Evolutionary conservation across 345 rosid species (phyloP), one percentile per base, ranked within the genome.

Genomic region (Theobroma cacao): DNA sequence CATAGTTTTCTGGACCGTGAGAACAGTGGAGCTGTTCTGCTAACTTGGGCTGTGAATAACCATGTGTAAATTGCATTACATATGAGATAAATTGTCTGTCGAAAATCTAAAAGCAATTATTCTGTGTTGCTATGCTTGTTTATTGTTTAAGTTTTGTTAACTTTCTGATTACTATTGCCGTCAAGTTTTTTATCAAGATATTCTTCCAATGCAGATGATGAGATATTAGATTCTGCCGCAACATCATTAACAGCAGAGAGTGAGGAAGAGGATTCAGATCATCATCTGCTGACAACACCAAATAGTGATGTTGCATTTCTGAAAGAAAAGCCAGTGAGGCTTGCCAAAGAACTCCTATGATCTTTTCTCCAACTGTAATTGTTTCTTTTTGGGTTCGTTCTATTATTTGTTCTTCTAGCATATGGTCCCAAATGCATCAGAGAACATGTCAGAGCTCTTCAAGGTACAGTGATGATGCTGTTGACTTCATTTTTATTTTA

Each of bases 201-300:
- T 26, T 72, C 31, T 59, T 59, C 71, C 34, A 81, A 58, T 75
- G 82, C 74, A 80, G 87, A 86, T 74, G 91, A 88, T 63, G 99
- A 89, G 40, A 85, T 81, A 59, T 84, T 87, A 58, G 90, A 79
- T 61, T 94, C 99, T n/a, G 77, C 75, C 78, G 85, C 77, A 66
- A 91, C 97, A 40, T 90, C 91, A 45, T 74, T 78, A 34, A 74
- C 91, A 53, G 81, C 26, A n/a, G 91, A 83, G 53, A 90, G 92
- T n/a, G 95, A 88, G 78, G 97, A 83, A 79, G 95, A 88, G 83
- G 93, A 83, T 71, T 80, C 87, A 79, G 85, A 87, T 85, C 93
- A 90, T 72, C 94, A 88, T 84, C 89, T 94, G 81, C 88, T 94
- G 75, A 83, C 88, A 40, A 45, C 78, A 61, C 87, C 89, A 9